Conservation (phyloP, 495 filamentous ascomycete species). For the Wilcoxina mikolae region DNA sequence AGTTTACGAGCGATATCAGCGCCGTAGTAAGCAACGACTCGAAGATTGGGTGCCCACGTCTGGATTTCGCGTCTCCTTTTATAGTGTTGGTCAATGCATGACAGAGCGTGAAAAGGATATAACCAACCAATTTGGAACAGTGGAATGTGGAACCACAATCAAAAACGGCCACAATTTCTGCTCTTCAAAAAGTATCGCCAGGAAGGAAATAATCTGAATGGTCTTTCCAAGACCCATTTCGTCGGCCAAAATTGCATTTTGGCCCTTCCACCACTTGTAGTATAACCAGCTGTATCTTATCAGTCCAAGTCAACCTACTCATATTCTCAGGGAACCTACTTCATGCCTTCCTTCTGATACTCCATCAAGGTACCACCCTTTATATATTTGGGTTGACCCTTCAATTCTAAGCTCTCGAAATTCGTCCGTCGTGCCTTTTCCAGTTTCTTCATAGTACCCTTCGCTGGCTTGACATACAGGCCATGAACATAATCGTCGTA, state of each 20-base stretch:
- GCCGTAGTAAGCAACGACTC: conserved; percentile 86
- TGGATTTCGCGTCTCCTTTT: conserved; percentile 68
- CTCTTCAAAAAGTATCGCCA: conserved; percentile 62
- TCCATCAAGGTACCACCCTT: conserved; percentile 71
- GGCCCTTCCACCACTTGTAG: conserved; percentile 64
- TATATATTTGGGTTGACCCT: conserved; percentile 58
- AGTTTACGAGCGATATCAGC: conserved; percentile 52
- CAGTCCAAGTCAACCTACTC: conserved; percentile 3
- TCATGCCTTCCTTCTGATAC: conserved; percentile 86
- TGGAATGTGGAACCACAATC: conserved; percentile 84
- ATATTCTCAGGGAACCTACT: conserved; percentile 32
- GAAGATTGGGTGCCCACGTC: conserved; percentile 71
- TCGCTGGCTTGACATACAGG: conserved; percentile 48
- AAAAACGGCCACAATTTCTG: conserved; percentile 85
- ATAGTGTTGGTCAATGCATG: not conserved
- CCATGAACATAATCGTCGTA: conserved; percentile 74
- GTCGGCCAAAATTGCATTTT: conserved; percentile 90
- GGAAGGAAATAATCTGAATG: conserved; percentile 75
- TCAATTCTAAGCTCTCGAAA: conserved; percentile 55
- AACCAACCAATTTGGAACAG: conserved; percentile 74
- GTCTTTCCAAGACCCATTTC: conserved; percentile 99
- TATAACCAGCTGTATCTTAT: conserved; percentile 53
- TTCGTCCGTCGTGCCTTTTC: conserved; percentile 43
- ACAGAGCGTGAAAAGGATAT: not conserved
- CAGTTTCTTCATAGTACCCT: conserved; percentile 44